Base-by-base conservation (phyloP, 2,329 filamentous ascomycete species). In the Exophiala alcalophila region DNA sequence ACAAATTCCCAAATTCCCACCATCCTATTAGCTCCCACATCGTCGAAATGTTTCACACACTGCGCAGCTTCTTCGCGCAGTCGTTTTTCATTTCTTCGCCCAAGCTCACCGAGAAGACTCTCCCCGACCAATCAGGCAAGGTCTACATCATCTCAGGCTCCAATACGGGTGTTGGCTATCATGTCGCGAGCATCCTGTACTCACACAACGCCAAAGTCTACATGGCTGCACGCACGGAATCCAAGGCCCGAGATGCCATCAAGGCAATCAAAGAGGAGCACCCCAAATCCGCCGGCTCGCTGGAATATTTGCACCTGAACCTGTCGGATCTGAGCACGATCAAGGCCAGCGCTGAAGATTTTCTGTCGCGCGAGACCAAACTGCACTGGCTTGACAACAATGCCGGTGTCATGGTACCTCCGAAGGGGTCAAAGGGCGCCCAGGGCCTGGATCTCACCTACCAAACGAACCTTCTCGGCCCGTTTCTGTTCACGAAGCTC, bases 201-300 rank as follows among this genome's bases (percentile, higher is more conserved):
- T 49, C 53, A 18, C 60, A 64, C 24, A 65, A 67, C 45, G 71
- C 64, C 23, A 70, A 62, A 35, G 65, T 73, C 25, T 73, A 70
- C 51, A 51, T 72, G 14, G 63, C 65, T 9, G 67, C 63, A 2
- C 65, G 71, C 15, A 65, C 64, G 1, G 56, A 64, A 35, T 55
- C 60, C 4, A 72, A 70, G 49, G 62, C 64, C 1, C 47, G 50
- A 11, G 51, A 40, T 5, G 66, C 68, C 4, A 72, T 74, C 37
- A 45, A 54, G 4, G 54, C 59, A 4, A 69, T 74, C 49, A 61
- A 64, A 33, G 36, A 52, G 1, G 55, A 53, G 4, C 55, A 55
- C 2, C 44, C 52, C 1, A 33, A 44, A 4, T 65, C 63, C 2
- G 29, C 30, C 9, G 68, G 69, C 19, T 25, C 53, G 14, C 35